Evolutionary conservation across 768 basidiomycete genomes (phyloP).

Genomic region (Lyophyllum shimeji): DNA sequence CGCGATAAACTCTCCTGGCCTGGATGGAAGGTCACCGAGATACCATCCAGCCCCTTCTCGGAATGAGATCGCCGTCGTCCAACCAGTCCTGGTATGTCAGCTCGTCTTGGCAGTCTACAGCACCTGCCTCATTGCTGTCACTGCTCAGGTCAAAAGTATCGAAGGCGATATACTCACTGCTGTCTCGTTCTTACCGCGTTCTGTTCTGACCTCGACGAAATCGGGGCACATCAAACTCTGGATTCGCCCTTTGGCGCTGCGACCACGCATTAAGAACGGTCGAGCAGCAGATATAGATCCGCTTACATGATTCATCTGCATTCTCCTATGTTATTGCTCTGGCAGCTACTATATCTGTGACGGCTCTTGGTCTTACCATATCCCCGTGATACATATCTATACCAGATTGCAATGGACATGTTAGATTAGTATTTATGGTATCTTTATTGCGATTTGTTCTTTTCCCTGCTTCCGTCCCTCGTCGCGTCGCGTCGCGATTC

Average conservation of each 20-base stretch:
- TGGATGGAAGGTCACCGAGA: conserved; percentile 44
- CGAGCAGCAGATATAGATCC: conserved; percentile 15
- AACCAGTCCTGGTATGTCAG: conserved; percentile 86
- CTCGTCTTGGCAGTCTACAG: conserved; percentile 8
- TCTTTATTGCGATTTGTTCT: not conserved
- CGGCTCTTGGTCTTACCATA: not conserved
- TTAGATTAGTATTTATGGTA: not conserved
- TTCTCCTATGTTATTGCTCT: not conserved
- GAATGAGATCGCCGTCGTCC: conserved; percentile 86
- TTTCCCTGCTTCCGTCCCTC: not conserved
- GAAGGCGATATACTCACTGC: conserved; percentile 78
- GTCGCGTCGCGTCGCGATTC: not conserved
- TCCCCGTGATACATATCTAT: not conserved
- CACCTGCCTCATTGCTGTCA: conserved; percentile 1
- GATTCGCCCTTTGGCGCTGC: conserved; percentile 68
- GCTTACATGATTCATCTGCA: conserved; percentile 2
- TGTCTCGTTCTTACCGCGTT: conserved; percentile 76
- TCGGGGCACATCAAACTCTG: conserved; percentile 80
- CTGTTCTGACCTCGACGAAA: conserved; percentile 78
- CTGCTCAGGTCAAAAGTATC: conserved; percentile 65
- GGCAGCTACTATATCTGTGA: not conserved
- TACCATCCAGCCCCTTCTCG: conserved; percentile 91
- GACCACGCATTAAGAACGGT: conserved; percentile 26
- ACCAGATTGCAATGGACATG: not conserved
- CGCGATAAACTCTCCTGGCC: conserved; percentile 30